A percentile compares a stretch with the other conserved stretches of the same genome.
Evolutionary conservation across 1,284 basidiomycete species (phyloP).

Genomic region (Fomes fomentarius): DNA sequence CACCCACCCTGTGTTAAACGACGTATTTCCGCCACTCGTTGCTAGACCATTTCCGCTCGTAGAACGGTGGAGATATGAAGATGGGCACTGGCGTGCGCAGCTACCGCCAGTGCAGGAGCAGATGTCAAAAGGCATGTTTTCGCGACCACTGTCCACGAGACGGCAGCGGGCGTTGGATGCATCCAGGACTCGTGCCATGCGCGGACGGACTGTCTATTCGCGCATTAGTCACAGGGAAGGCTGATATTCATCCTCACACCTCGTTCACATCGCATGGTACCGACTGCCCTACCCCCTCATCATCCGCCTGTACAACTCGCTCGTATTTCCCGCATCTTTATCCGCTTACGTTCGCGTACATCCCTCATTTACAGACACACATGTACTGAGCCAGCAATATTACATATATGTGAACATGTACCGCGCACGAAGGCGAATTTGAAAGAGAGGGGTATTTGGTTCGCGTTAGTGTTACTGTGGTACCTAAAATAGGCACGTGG

Average conservation of each 20-base stretch:
- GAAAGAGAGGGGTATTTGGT: neutral
- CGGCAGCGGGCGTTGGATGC: slow-evolving; percentile 26
- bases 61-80: slow-evolving; percentile 49
- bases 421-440: no score
- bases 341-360: slow-evolving; percentile 3
- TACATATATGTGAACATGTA: slow-evolving; percentile 7
- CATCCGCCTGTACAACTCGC: neutral
- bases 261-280: neutral
- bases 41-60: slow-evolving; percentile 34
- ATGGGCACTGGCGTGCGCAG: slow-evolving; percentile 57
- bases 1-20: slow-evolving; percentile 50
- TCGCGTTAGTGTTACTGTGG: neutral
- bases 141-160: slow-evolving; percentile 32
- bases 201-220: slow-evolving; percentile 19
- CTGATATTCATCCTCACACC: neutral
- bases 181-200: slow-evolving; percentile 12
- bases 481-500: slow-evolving; percentile 22
- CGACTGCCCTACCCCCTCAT: neutral
- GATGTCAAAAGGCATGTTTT: slow-evolving; percentile 44
- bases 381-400: slow-evolving; percentile 1
- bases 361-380: neutral
- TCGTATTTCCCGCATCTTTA: slow-evolving; percentile 2
- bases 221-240: slow-evolving; percentile 21
- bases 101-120: slow-evolving; percentile 53
- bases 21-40: slow-evolving; percentile 46